Evolutionary conservation across 495 filamentous ascomycete species (phyloP).

Genomic region (Penicillium egyptiacum): DNA sequence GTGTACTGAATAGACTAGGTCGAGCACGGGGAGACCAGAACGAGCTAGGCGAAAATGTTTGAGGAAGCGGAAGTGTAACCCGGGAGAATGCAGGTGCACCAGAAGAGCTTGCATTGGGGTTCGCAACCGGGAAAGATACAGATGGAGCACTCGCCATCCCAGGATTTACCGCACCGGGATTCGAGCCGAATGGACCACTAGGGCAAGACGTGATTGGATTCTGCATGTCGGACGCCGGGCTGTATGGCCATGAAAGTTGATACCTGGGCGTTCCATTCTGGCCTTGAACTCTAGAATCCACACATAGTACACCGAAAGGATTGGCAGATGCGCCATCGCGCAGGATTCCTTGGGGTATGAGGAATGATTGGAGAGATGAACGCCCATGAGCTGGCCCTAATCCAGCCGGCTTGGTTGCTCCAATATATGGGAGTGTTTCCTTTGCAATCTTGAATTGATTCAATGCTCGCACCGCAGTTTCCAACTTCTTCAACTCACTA

Average conservation of each 20-base stretch:
- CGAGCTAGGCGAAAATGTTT: not conserved
- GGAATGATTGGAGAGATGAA: not conserved
- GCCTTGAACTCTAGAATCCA: not conserved
- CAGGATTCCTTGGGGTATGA: not conserved
- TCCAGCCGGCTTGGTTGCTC: not conserved
- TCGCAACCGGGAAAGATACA: not conserved
- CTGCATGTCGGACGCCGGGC: not conserved
- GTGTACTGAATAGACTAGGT: not conserved
- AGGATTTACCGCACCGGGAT: not conserved
- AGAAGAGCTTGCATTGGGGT: not conserved
- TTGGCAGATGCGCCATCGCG: not conserved
- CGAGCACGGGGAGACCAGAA: not conserved
- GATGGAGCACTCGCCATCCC: not conserved
- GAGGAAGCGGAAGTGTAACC: not conserved
- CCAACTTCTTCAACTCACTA: slow-evolving; percentile 23
- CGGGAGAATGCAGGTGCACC: not conserved
- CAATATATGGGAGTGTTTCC: not conserved
- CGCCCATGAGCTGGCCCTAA: not conserved
- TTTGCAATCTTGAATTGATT: not conserved
- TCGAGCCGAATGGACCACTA: not conserved
- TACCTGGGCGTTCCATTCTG: not conserved
- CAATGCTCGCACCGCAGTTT: not conserved
- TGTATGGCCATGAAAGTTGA: not conserved
- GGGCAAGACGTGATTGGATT: not conserved
- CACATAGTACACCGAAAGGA: not conserved